Evolutionary conservation across 2,329 filamentous ascomycete genomes (phyloP), one percentile per base, ranked within the genome.

Genomic region (Sporothrix brasiliensis): DNA sequence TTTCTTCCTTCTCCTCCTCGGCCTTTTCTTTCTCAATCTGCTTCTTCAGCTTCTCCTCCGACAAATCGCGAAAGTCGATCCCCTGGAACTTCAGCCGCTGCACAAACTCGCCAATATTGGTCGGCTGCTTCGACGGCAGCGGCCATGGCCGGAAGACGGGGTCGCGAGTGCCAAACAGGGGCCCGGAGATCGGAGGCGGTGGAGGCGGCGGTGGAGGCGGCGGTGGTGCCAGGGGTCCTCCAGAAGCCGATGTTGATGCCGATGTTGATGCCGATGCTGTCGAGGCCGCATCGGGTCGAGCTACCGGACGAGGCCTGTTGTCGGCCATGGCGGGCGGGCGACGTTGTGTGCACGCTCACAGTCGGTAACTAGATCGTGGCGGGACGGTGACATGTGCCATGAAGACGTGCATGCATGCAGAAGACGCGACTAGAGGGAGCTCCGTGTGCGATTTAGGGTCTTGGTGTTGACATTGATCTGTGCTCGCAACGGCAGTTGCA

Each of bases 41-140:
- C 49, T 89, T 86, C 66, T 85, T 86, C 50, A 98, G 82, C 56
- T 88, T 86, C 67, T 88, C 85, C 79, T 97, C 92, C 66, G 89
- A 92, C 73, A 98, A 84, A 75, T 89, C 85, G 71, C 92, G 90
- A 78, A 98, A 96, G 30, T 92, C 92, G 16, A 92, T 92, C 72
- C 91, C 89, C 76, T 96, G 89, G 56, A 83, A 80, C 75, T 93
- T 91, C 76, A 97, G 90, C 74, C 94, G 92, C 71, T 86, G 83
- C 74, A 97, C 93, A 75, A 94, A 90, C 61, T 91, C 86, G 70
- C 87, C 84, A n/a, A 97, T 83, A 61, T 84, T 86, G 77, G 86
- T 87, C 44, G 86, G 84, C 76, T 82, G 84, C 76, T 82, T 86
- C 80, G 83, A 85, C 76, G 81, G 84, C 73, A 84, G 81, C 19